Percentiles rank a stretch among this genome's conserved stretches.
Evolutionary conservation across 1,284 basidiomycete species (phyloP).

Genomic region (Fomitopsis schrenkii): DNA sequence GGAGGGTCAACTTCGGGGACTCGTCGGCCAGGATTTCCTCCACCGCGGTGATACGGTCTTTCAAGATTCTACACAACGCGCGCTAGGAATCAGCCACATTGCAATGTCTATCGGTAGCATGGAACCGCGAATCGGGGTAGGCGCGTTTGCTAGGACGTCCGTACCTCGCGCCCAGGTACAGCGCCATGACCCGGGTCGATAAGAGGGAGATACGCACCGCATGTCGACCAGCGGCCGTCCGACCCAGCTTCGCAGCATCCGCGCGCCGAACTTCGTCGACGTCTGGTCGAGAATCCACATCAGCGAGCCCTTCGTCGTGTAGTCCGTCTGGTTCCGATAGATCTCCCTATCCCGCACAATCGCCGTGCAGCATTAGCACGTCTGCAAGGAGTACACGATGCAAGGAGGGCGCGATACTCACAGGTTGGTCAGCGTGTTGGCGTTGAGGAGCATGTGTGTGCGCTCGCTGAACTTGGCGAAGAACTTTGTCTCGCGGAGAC

Average conservation of each 20-base stretch:
- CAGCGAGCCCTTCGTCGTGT: slow-evolving; percentile 71
- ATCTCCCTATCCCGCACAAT: slow-evolving; percentile 54
- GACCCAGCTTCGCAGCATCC: slow-evolving; percentile 85
- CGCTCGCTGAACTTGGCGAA: slow-evolving; percentile 78
- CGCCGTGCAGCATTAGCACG: slow-evolving; percentile 1
- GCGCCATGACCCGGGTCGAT: not conserved
- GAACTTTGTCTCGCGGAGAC: slow-evolving; percentile 70
- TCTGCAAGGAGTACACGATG: not conserved
- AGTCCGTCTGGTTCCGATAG: slow-evolving; percentile 87
- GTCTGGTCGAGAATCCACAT: slow-evolving; percentile 87
- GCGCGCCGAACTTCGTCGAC: slow-evolving; percentile 84
- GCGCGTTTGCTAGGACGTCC: not conserved
- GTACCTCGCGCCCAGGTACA: not conserved
- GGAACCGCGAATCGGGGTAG: slow-evolving; percentile 1
- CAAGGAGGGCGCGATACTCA: slow-evolving; percentile 25
- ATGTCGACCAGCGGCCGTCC: slow-evolving; percentile 81
- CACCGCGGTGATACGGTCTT: slow-evolving; percentile 80
- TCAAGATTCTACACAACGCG: slow-evolving; percentile 48
- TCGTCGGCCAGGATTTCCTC: slow-evolving; percentile 70
- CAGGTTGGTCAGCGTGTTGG: slow-evolving; percentile 86
- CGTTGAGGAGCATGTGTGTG: slow-evolving; percentile 86
- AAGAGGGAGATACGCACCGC: slow-evolving; percentile 36
- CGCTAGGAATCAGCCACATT: not conserved
- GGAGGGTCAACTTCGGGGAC: slow-evolving; percentile 53
- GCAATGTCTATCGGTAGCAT: not conserved